Conservation (phyloP, 202 grass and related monocot genomes). For the Eragrostis tef region DNA sequence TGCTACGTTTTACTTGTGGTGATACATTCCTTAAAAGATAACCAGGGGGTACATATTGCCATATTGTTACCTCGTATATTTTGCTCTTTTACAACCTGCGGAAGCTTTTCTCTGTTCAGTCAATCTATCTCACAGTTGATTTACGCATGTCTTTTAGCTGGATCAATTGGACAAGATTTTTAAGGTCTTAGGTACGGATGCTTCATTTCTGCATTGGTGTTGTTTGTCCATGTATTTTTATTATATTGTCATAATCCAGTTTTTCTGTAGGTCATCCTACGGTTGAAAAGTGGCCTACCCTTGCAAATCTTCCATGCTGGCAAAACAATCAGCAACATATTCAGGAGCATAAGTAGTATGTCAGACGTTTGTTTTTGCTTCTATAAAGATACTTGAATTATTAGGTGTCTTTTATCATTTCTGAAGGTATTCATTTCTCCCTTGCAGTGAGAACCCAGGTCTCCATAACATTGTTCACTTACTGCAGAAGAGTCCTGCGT, state of each 20-base stretch:
- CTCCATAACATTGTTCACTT: slow-evolving; percentile 91
- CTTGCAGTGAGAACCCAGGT: slow-evolving; percentile 83
- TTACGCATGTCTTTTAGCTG: slow-evolving; percentile 54
- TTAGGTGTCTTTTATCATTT: slow-evolving; percentile 18
- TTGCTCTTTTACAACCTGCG: background rate
- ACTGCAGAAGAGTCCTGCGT: slow-evolving; percentile 74
- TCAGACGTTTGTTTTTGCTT: slow-evolving; percentile 31
- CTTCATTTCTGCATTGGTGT: slow-evolving; percentile 9
- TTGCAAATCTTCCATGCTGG: slow-evolving; percentile 88
- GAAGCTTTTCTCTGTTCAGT: slow-evolving; percentile 4
- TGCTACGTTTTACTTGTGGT: background rate
- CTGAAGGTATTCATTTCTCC: slow-evolving; percentile 37
- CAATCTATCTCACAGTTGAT: slow-evolving; percentile 52
- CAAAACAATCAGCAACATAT: slow-evolving; percentile 87
- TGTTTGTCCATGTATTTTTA: slow-evolving; percentile 24
- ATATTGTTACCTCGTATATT: slow-evolving; percentile 29
- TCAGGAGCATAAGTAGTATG: slow-evolving; percentile 91
- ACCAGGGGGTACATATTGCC: slow-evolving; percentile 1
- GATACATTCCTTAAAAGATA: slow-evolving; percentile 21
- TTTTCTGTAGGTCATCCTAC: slow-evolving; percentile 83
- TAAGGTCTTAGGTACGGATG: slow-evolving; percentile 66
- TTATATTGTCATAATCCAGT: slow-evolving; percentile 16
- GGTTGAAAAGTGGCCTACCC: slow-evolving; percentile 94
- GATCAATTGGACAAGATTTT: slow-evolving; percentile 74
- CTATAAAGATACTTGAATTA: slow-evolving; percentile 31